phyloP scores from a whole-genome alignment of 768 basidiomycete genomes.

The Tricholoma matsutake region DNA sequence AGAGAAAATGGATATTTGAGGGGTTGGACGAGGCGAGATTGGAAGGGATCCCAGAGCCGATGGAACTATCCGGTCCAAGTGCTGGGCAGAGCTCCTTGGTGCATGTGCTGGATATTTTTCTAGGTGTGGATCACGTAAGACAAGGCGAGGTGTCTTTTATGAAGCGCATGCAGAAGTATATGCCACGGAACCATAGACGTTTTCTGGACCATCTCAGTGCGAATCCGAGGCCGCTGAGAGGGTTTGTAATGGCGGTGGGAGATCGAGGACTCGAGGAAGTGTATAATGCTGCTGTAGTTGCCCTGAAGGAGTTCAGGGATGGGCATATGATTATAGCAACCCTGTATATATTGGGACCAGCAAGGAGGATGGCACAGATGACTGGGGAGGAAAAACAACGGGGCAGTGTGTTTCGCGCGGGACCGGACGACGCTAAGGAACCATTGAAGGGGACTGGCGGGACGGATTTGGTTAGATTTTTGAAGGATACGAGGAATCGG shows the following conservation, averaged over 20 bases:
- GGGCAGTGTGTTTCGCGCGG: too few relatives aligned
- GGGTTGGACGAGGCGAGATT: conserved; percentile 32
- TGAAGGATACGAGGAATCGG: conserved; percentile 69
- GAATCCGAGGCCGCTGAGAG: conserved; percentile 59
- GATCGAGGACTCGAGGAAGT: conserved; percentile 40
- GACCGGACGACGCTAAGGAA: conserved; percentile 12
- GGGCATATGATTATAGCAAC: conserved; percentile 74
- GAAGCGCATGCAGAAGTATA: conserved; percentile 74
- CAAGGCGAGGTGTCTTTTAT: conserved; percentile 41
- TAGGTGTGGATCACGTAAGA: conserved; percentile 53
- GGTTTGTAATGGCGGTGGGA: conserved; percentile 38
- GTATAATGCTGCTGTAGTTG: conserved; percentile 61
- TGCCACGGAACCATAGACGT: conserved; percentile 79
- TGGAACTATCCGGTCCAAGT: conserved; percentile 70
- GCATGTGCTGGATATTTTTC: conserved; percentile 69
- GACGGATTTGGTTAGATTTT: conserved; percentile 70
- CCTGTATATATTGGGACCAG: conserved; percentile 74
- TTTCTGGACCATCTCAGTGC: conserved; percentile 66
- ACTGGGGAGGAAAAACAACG: too few relatives aligned
- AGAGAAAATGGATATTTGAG: conserved; percentile 54
- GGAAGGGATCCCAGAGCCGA: conserved; percentile 44
- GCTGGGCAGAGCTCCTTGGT: conserved; percentile 82
- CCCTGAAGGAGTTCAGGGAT: conserved; percentile 73
- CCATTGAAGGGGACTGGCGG: conserved; percentile 71
- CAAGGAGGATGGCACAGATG: conserved; percentile 26